Base-by-base conservation (phyloP, 495 filamentous ascomycete genomes). In the Cairneyella variabilis region DNA sequence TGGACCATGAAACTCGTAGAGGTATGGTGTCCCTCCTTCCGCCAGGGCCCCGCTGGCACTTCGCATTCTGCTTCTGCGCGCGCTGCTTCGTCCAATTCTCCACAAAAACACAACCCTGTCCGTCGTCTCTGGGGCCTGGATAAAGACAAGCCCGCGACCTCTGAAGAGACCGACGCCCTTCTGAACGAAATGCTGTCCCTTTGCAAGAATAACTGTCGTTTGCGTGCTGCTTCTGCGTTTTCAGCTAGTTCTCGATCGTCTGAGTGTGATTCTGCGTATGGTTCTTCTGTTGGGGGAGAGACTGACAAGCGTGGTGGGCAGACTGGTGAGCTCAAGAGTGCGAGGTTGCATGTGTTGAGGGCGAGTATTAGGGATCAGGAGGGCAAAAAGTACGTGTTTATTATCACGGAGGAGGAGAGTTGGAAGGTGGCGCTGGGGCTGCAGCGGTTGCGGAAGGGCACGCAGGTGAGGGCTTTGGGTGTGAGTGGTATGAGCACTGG, bases 1-100 rank as follows among this genome's bases (percentile, higher is more conserved):
- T 97, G 93, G 93, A 95, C 89, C 11, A 79, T 98, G 70, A 96
- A 91, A 68, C 73, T 84, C 22, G 83, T 93, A 58, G 93, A 98
- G 75, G 84, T 97, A 66, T 91, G 89, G 83, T 91, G 86, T 59
- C 83, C 86, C 26, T 48, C 51, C 27, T 60, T 65, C 34, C 71
- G 66, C 20, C 64, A 71, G 51, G 63, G 48, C 62, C 67, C 68
- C 56, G 64, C 60, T 62, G 64, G 67, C 62, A 60, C 60, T 58
- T 66, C 69, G 61, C 66, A 66, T 53, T 63, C 69, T 48, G 58
- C 58, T 53, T 63, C 69, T 48, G 58, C 58, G 46, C 48, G 42
- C 34, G 42, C 48, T 60, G 40, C 57, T 58, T 49, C 50, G 6
- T 25, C 23, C 37, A 57, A 54, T 40, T 46, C 60, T 18, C 34